Base-by-base conservation (phyloP, 2,329 filamentous ascomycete genomes). In the Cytospora mali region DNA sequence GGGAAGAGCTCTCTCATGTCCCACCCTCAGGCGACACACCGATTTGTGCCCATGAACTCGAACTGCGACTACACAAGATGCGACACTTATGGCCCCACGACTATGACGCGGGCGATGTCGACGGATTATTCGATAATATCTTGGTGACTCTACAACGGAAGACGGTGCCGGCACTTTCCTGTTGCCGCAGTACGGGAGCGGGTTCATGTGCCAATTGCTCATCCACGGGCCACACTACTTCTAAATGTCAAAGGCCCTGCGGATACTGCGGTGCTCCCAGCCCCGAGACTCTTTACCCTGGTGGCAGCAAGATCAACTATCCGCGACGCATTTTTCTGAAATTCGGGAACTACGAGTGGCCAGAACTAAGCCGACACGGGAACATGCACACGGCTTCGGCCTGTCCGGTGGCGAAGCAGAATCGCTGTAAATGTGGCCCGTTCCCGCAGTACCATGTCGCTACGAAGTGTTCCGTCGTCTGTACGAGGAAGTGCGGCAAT, bases 361-460 rank as follows among this genome's bases (percentile, higher is more conserved):
- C n/a, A 13, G n/a, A n/a, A 42, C 64, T 10, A 49, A 55, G 16
- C 42, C 63, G 16, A n/a, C 60, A 66, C 53, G 14, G 48, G 3
- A 52, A 39, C 13, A 64, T 55, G 18, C 75, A 78, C 61, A 66
- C 61, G 18, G 71, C 71, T 5, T 62, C 64, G 6, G 49, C 65
- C 6, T 78, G 76, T 61, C 65, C 71, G 9, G 65, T 75, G 13
- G 67, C 74, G 50, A 64, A 56, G n/a, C 66, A 66, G 4, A 75
- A 74, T 63, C 71, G 75, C 23, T 78, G 77, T 66, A 77, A 77
- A 67, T 77, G 76, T 66, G 55, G 64, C 28, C 70, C 75, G 1
- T 78, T 77, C 62, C 76, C 77, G 1, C 72, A 74, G 42, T 73
- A 67, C 48, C 76, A 79, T 64, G 68, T 69, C 18, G 72, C 72